Evolutionary conservation across 1,139 yeast species (phyloP), one percentile per base, ranked within the genome.

Genomic region (Zhuliangozyma blackwelliae): DNA sequence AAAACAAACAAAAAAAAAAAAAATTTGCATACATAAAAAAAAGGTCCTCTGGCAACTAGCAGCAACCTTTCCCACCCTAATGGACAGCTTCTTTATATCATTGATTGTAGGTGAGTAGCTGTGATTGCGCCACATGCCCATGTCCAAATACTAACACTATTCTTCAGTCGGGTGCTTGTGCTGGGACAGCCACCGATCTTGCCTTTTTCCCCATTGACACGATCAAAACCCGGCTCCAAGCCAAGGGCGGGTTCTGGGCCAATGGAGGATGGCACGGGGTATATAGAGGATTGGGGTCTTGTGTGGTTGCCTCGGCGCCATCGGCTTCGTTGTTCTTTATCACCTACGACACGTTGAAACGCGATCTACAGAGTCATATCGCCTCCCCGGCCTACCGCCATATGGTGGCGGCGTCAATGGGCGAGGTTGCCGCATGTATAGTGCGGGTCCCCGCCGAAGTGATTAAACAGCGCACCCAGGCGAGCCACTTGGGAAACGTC

Each of bases 361-460:
- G 61, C 7, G 55, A 60, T 32, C 66, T 88, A 29, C 63, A 57
- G 34, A 35, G 39, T 9, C 48, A 45, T 34, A 45, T 62, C 16
- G 35, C 38, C 25, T 56, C 55, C 44, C 77, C 82, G 7, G 54
- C 68, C 1, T 50, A 71, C n/a, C 57, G 68, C 41, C 97, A 92
- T 55, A 90, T 92, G 97, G 46, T 77, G 4, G 73, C 94, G 10
- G 96, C 97, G 1, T 82, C 95, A 2, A 55, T 80, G 25, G 98
- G 98, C 35, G 99, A 92, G 56, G 68, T 90, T 8, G 84, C 94
- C 2, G 98, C 98, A 0, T 92, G 99, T 55, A 61, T 84, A 39
- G 94, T 92, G 1, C 71, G 99, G 40, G 98, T 94, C 0, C 99
- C 99, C 0, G 95, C 96, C 0, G 99, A 92, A 54, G 96, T 92